These are phyloP conservation scores for Acidiella bohemica DNA, from an alignment of 495 filamentous ascomycete genomes.

Conservation along the genomic window DNA sequence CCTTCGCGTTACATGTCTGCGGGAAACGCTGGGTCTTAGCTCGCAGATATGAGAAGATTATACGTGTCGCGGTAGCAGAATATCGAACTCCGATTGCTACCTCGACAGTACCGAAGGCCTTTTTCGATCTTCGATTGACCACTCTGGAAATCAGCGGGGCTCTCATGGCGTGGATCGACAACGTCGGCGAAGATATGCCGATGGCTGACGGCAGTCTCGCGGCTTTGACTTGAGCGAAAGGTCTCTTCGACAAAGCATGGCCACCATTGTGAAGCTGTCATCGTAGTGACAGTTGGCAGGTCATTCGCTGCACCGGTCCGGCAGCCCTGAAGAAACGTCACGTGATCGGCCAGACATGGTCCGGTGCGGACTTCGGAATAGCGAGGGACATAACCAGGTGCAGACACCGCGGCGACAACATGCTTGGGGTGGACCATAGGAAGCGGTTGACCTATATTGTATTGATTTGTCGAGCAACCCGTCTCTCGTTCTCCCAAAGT, in stretches of 20 bases:
- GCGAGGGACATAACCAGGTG: no score
- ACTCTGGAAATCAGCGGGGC: neutral
- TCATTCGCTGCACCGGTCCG: no score
- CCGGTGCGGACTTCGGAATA: neutral
- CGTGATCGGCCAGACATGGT: neutral
- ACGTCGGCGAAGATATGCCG: neutral
- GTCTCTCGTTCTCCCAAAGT: neutral
- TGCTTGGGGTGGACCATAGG: neutral
- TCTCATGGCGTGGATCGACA: neutral
- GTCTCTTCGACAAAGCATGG: neutral
- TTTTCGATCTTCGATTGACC: conserved; percentile 1
- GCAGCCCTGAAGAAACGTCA: no score
- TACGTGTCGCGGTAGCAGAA: conserved; percentile 3
- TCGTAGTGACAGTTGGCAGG: no score
- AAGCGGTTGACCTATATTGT: neutral
- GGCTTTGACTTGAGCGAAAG: neutral
- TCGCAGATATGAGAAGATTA: conserved; percentile 1
- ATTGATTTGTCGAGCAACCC: neutral
- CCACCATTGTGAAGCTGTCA: no score
- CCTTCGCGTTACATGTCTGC: conserved; percentile 4
- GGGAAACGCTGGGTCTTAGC: conserved; percentile 2
- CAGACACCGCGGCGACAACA: neutral
- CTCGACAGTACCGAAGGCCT: neutral
- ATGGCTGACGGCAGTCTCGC: neutral
- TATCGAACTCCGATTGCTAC: neutral